Evolutionary conservation across 2,329 filamentous ascomycete species (phyloP), one percentile per base, ranked within the genome.

Genomic region (Teratosphaeriaceae sp.): DNA sequence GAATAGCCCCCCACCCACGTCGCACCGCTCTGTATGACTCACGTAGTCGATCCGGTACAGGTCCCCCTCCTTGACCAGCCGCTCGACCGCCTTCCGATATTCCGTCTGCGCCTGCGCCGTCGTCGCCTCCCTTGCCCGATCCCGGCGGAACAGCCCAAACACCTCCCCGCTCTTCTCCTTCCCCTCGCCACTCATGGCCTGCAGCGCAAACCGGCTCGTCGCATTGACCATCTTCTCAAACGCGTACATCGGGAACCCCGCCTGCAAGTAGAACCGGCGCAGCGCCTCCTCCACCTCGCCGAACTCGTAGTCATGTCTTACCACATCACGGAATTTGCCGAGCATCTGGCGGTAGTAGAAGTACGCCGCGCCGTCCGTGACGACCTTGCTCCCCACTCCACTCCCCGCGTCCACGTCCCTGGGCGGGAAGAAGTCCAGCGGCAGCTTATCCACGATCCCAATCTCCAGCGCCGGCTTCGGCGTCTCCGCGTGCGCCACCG

Each of bases 161-260:
- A 98, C 84, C 47, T 97, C 89, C 4, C 85, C 80, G 27, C 87
- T 95, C 74, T 92, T 94, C 62, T 98, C 92, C 68, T 95, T 95
- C 36, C 79, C 44, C 56, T 98, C 92, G 2, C 79, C 79, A 57
- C 82, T 88, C 59, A 89, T 85, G 62, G 94, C 88, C n/a, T 78
- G 78, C 15, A 88, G 75, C 19, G 85, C 88, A 45, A 89, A 83
- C 45, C 88, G 84, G 45, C 84, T 84, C 29, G 96, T 78, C 1
- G 84, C 84, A 59, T 81, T 82, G 41, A 97, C 78, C 22, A 96
- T 79, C 61, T 94, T 89, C 59, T 94, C 87, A 51, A 97, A 82
- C 3, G 87, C 89, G 69, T 97, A 98, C 29, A 97, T 69, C 57
- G 88, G 88, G 84, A 90, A 98, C 5, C 92, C 92, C 52, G 81